phyloP scores from a whole-genome alignment of 1,139 yeast genomes.

The Lodderomyces margitis region DNA sequence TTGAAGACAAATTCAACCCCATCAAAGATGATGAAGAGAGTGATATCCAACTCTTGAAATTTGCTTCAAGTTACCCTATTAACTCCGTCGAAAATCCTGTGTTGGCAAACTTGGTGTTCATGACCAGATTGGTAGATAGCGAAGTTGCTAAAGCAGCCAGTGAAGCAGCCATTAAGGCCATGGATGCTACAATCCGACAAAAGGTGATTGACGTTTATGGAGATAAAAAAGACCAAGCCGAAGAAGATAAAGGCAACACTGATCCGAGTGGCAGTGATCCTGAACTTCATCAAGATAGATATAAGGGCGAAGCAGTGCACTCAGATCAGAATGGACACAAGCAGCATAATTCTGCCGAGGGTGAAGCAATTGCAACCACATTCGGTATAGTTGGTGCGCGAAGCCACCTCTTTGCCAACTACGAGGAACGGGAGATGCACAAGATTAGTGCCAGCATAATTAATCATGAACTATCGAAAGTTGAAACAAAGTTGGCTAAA shows the following conservation, averaged over 20 bases:
- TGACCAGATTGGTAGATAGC: constrained; percentile 86
- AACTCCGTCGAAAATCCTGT: constrained; percentile 90
- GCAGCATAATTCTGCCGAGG: constrained; percentile 7
- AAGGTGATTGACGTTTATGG: constrained; percentile 31
- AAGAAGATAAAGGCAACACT: constrained; percentile 9
- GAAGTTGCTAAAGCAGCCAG: constrained; percentile 84
- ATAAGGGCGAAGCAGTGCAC: constrained; percentile 23
- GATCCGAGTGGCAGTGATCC: constrained; percentile 50
- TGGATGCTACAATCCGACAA: constrained; percentile 48
- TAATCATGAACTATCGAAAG: constrained; percentile 68
- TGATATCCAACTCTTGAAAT: constrained; percentile 62
- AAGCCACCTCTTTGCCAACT: constrained; percentile 76
- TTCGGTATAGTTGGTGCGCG: constrained; percentile 76
- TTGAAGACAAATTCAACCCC: constrained; percentile 67
- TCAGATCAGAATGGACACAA: constrained; percentile 9
- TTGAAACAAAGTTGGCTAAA: constrained; percentile 73
- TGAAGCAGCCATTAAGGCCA: constrained; percentile 54
- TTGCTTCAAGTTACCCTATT: constrained; percentile 79
- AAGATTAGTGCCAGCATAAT: constrained; percentile 58
- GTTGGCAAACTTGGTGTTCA: constrained; percentile 81
- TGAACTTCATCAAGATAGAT: constrained; percentile 35
- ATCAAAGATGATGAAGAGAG: constrained; percentile 50
- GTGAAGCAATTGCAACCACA: constrained; percentile 48
- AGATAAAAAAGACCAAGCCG: constrained; percentile 18
- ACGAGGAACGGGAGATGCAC: constrained; percentile 78